phyloP scores from a whole-genome alignment of 164 flowering plant genomes.

The Akebia trifoliata region DNA sequence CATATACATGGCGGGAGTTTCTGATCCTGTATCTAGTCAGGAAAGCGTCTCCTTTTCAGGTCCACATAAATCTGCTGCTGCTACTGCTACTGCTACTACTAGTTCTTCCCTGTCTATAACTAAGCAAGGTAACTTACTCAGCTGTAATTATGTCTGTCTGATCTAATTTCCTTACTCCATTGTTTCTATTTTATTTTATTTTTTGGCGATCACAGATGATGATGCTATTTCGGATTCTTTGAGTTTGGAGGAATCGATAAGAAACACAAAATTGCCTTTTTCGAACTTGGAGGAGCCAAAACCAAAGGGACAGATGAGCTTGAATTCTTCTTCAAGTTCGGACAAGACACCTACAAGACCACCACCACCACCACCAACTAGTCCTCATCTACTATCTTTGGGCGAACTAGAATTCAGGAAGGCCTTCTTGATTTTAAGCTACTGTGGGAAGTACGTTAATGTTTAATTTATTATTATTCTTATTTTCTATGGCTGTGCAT shows the following conservation, averaged over 20 bases:
- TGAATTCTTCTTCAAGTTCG: neutral
- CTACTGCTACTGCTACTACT: neutral
- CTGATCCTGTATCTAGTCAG: neutral
- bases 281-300: neutral
- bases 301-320: neutral
- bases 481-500: no score
- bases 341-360: conserved; percentile 11
- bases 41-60: conserved; percentile 3
- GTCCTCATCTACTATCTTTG: conserved; percentile 29
- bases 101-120: neutral
- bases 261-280: neutral
- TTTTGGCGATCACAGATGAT: conserved; percentile 1
- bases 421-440: conserved; percentile 44
- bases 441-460: conserved; percentile 42
- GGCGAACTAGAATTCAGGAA: conserved; percentile 55
- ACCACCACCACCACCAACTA: conserved; percentile 22
- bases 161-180: no score
- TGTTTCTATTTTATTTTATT: no score
- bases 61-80: neutral
- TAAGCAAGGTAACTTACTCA: no score
- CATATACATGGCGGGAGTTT: neutral
- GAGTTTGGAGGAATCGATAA: neutral
- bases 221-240: neutral
- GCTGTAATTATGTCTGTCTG: no score
- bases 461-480: neutral